Evolutionary conservation across 2,329 filamentous ascomycete genomes (phyloP).

Genomic region (Botryotinia globosa): DNA sequence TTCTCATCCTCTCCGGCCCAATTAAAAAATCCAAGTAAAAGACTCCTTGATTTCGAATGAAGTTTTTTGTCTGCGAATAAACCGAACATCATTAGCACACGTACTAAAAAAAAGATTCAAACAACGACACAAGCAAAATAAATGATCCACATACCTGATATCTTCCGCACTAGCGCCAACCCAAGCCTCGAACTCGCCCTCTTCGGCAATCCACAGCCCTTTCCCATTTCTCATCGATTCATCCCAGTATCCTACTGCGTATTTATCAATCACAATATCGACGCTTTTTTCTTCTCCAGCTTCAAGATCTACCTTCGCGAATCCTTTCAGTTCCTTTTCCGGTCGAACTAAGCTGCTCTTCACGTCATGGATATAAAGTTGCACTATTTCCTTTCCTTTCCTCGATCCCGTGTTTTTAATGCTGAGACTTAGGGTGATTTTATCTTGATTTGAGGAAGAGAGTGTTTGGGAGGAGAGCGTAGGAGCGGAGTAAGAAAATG

Average conservation of each 20-base stretch:
- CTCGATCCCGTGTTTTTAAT: conserved; percentile 59
- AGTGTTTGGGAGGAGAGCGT: conserved; percentile 47
- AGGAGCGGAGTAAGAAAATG: conserved; percentile 61
- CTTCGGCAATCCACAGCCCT: conserved; percentile 60
- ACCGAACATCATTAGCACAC: background rate
- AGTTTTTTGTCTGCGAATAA: conserved; percentile 43
- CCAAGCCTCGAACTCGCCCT: conserved; percentile 58
- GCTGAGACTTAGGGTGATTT: conserved; percentile 42
- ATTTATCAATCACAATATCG: conserved; percentile 45
- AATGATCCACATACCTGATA: conserved; percentile 52
- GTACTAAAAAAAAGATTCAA: background rate
- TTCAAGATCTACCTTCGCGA: conserved; percentile 61
- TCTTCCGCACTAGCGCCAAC: conserved; percentile 62
- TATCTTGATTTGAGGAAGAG: conserved; percentile 25
- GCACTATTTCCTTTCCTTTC: conserved; percentile 62
- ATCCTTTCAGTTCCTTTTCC: conserved; percentile 68
- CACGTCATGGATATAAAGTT: conserved; percentile 64
- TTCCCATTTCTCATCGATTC: conserved; percentile 35
- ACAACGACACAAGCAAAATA: background rate
- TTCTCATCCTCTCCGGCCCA: background rate
- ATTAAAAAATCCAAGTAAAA: conserved; percentile 56
- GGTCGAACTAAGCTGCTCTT: conserved; percentile 62
- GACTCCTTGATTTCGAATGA: conserved; percentile 60
- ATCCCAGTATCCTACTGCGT: conserved; percentile 60
- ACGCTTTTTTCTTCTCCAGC: conserved; percentile 48